Evolutionary conservation across 2,329 filamentous ascomycete genomes (phyloP), one percentile per base, ranked within the genome.

Genomic region (Gremmenia infestans): DNA sequence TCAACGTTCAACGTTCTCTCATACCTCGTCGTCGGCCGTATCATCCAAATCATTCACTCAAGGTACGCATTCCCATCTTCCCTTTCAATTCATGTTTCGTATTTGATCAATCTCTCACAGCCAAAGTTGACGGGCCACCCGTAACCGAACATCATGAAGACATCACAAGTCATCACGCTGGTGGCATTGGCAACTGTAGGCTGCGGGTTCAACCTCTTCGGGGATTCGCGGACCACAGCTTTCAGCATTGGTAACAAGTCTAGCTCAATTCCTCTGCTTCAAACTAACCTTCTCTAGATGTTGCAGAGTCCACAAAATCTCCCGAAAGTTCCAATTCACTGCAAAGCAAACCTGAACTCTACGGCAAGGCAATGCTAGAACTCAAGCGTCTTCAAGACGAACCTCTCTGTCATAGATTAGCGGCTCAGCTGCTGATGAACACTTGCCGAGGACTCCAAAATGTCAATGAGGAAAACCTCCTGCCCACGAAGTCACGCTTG

Each of bases 371-470:
- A n/a, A 63, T 69, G 54, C 42, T 66, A n/a, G 60, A 67, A 50
- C 56, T 71, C 28, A 64, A 68, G 48, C 56, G 61, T 25, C 58
- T 71, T 5, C 62, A 69, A 49, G 64, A 67, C 12, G 61, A 71
- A 46, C 68, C 68, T 23, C 56, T 69, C 19, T 71, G 69, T 48
- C 65, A 70, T 50, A 65, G 68, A 15, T 46, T 68, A 11, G 68
- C 69, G 17, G 68, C 67, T 42, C 65, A 67, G 19, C 58, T 71
- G 14, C 63, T 71, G 7, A 64, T 71, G 60, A 65, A 70, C 49
- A 68, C 68, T 40, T 71, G 69, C 54, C 60, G 63, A 55, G 60
- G 61, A 23, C 55, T 70, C 12, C 63, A 70, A 43, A 57, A 67
- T 32, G 55, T 66, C 32, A 61, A 58, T 49, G 63, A 67, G 51